A percentile compares a stretch with the other conserved stretches of the same genome.
phyloP scores from a whole-genome alignment of 1,284 basidiomycete genomes.

The Boletus semigastroideus region DNA sequence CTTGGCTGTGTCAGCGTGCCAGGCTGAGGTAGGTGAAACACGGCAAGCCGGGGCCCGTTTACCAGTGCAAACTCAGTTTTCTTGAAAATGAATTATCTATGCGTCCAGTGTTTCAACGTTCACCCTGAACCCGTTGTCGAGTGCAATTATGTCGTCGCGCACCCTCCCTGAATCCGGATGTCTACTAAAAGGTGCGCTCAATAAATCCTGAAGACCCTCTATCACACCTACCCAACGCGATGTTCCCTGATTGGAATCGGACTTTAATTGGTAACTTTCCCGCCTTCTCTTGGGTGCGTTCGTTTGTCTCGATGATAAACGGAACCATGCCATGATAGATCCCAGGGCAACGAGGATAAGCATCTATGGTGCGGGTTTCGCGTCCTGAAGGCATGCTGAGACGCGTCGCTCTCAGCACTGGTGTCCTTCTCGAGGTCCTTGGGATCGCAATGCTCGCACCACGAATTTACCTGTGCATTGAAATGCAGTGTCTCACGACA shows the following conservation, averaged over 20 bases:
- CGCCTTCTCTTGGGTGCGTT: conserved; percentile 10
- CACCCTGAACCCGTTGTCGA: neutral
- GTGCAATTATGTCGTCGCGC: neutral
- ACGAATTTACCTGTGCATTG: neutral
- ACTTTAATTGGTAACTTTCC: conserved; percentile 12
- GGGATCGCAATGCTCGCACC: neutral
- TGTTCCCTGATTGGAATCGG: conserved; percentile 21
- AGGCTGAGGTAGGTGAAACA: no score
- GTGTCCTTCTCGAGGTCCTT: conserved; percentile 14
- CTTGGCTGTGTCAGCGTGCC: no score
- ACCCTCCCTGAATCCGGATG: neutral
- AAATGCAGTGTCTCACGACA: neutral
- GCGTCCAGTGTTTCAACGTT: neutral
- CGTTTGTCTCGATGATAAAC: neutral
- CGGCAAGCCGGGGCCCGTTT: no score
- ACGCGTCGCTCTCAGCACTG: conserved; percentile 10
- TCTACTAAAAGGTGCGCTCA: neutral
- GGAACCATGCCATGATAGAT: neutral
- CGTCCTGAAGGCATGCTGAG: conserved; percentile 17
- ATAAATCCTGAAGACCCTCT: neutral
- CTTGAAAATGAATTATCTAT: no score
- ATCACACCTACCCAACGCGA: neutral
- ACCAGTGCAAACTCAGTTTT: no score
- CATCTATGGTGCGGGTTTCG: conserved; percentile 26
- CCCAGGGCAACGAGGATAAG: conserved; percentile 28